Evolutionary conservation across 2,329 filamentous ascomycete species (phyloP).

Genomic region (Magnaporthiopsis rhizophila): DNA sequence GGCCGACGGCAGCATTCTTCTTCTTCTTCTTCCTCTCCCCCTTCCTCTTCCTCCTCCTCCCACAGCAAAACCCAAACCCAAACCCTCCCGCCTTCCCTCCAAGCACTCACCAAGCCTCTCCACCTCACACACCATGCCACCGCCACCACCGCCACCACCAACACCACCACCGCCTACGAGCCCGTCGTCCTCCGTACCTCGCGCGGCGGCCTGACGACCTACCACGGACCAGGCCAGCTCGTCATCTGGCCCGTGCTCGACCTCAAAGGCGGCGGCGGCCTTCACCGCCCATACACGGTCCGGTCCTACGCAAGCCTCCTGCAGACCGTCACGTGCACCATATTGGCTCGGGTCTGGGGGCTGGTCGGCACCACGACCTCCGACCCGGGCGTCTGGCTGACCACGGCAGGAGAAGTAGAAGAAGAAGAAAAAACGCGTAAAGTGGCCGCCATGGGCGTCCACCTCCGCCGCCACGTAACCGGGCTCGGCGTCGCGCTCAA

Average conservation of each 20-base stretch:
- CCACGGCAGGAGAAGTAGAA: not conserved
- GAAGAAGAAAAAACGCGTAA: constrained; percentile 40
- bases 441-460: constrained; percentile 88
- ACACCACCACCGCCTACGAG: constrained; percentile 17
- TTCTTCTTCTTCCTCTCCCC: not conserved
- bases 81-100: too few relatives aligned
- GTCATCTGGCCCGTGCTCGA: constrained; percentile 92
- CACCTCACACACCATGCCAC: constrained; percentile 1
- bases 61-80: constrained; percentile 10
- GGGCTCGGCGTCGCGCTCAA: constrained; percentile 81
- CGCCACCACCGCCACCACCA: too few relatives aligned
- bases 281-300: constrained; percentile 54
- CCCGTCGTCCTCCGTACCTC: constrained; percentile 62
- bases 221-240: constrained; percentile 88
- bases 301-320: constrained; percentile 71
- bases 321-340: constrained; percentile 65
- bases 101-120: constrained; percentile 21
- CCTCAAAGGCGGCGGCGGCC: constrained; percentile 31
- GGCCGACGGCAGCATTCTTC: constrained; percentile 68
- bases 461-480: constrained; percentile 74
- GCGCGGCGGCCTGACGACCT: constrained; percentile 88
- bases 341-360: constrained; percentile 43
- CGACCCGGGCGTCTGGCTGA: constrained; percentile 80
- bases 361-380: constrained; percentile 57
- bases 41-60: not conserved